Evolutionary conservation across 202 grass and related monocot genomes (phyloP), one percentile per base, ranked within the genome.

Genomic region (Elaeis oleifera): DNA sequence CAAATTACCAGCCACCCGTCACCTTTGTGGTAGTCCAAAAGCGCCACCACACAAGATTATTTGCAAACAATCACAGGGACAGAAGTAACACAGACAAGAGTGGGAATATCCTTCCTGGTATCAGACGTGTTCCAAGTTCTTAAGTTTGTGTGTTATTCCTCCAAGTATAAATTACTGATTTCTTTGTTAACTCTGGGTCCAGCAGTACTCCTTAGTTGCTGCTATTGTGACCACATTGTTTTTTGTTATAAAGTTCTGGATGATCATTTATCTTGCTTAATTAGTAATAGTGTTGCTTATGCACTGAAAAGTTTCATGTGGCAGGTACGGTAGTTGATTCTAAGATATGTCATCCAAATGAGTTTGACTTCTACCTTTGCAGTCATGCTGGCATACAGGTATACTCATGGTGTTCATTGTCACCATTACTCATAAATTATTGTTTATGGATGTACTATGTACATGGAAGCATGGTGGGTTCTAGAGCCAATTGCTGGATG

Each of bases 371-470:
- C 74, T 94, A 85, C 78, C 83, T 94, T 48, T 94, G 83, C 59
- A 94, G 89, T 65, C 89, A 94, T 79, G 89, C 89, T 60, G 89
- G 89, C 81, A 88, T 94, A 72, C 89, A 88, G 89, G 89, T 94
- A 67, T 51, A 36, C 1, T 32, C 1, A 44, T 44, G 36, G 36
- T 44, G 8, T 44, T 44, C 11, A 14, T 44, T 44, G 36, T 44
- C 36, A 44, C 9, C 36, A 13, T 44, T 44, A 3, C 9, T 44
- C 13, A 2, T 14, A 13, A 9, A 44, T 44, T 44, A 13, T 13
- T 44, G 11, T 44, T 44, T 13, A 14, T 44, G 36, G 6, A 13
- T 44, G 36, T 44, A 11, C 36, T 13, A 44, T 44, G 36, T 44
- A 44, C 36, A 44, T 44, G 36, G 1, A 44, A 44, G 36, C 36